A percentile compares a stretch with the other conserved stretches of the same genome.
Evolutionary conservation across 2,329 filamentous ascomycete species (phyloP).

Genomic region (Penicillium sp.): DNA sequence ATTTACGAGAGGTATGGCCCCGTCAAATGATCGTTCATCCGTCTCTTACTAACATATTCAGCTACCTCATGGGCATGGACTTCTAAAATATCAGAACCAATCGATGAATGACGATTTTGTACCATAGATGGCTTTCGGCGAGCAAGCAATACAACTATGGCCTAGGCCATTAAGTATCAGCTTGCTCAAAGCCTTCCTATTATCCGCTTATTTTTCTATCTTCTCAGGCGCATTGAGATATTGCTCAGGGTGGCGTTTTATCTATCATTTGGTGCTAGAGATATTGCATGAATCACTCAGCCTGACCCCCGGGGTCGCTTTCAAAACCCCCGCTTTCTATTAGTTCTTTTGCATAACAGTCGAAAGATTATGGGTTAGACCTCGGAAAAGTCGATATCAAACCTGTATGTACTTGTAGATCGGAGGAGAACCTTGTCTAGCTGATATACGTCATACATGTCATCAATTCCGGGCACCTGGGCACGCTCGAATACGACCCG

Average conservation of each 20-base stretch:
- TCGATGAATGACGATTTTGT: constrained; percentile 33
- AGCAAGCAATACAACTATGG: not conserved
- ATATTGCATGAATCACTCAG: not conserved
- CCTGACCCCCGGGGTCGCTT: not conserved
- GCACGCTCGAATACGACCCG: not conserved
- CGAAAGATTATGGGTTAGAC: not conserved
- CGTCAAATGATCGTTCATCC: not conserved
- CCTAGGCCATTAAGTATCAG: not conserved
- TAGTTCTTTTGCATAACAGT: not conserved
- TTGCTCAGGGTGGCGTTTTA: constrained; percentile 11
- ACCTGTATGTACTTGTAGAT: not conserved
- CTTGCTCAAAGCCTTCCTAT: not conserved
- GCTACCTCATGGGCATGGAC: constrained; percentile 74
- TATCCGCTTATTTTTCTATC: not conserved
- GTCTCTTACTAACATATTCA: constrained; percentile 45
- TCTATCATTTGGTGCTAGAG: not conserved
- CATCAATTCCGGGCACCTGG: not conserved
- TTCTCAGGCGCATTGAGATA: constrained; percentile 13
- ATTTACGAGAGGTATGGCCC: constrained; percentile 78
- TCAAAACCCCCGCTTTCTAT: not conserved
- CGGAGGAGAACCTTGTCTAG: not conserved
- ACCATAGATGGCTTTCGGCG: constrained; percentile 18
- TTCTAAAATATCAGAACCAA: constrained; percentile 42
- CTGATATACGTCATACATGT: constrained; percentile 23
- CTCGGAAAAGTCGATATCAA: not conserved